Percentiles rank a stretch among this genome's conserved stretches.
These are phyloP conservation scores for Sugiyamaella grinbergsii DNA, from an alignment of 1,139 yeast species.

Conservation along the genomic window DNA sequence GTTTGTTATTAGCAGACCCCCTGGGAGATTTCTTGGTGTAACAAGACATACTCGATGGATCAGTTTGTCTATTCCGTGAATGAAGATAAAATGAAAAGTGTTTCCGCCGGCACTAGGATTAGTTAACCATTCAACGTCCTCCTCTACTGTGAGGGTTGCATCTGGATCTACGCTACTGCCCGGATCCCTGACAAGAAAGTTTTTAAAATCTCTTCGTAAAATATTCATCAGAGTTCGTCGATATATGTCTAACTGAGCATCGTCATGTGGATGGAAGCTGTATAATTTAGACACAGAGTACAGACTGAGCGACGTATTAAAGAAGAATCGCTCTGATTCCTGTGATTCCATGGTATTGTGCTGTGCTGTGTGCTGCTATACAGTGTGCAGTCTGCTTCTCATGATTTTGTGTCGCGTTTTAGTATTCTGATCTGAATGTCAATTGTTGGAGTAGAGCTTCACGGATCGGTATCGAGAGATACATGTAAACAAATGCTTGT, in stretches of 20 bases:
- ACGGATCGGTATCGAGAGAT: not conserved
- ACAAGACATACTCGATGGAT: constrained; percentile 19
- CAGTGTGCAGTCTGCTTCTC: too few relatives aligned
- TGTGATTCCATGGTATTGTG: not conserved
- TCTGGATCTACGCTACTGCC: not conserved
- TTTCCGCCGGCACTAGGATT: not conserved
- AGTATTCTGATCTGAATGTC: too few relatives aligned
- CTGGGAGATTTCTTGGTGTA: not conserved
- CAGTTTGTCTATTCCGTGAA: constrained; percentile 10
- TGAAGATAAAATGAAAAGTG: constrained; percentile 13
- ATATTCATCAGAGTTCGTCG: not conserved
- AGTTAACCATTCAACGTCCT: constrained; percentile 16
- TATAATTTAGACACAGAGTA: constrained; percentile 27
- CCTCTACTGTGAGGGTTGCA: constrained; percentile 9
- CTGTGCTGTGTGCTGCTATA: too few relatives aligned
- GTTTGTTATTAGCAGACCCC: constrained; percentile 23
- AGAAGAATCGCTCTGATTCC: constrained; percentile 26
- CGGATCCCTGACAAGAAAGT: not conserved
- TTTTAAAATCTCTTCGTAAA: not conserved
- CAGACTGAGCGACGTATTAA: constrained; percentile 27
- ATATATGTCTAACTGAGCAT: constrained; percentile 7
- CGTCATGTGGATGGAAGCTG: constrained; percentile 18
- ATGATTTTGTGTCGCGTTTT: too few relatives aligned
- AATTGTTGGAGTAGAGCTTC: too few relatives aligned
- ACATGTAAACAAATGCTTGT: not conserved